Evolutionary conservation across 176 grass and related monocot genomes (phyloP).

Genomic region (Oryza punctata): DNA sequence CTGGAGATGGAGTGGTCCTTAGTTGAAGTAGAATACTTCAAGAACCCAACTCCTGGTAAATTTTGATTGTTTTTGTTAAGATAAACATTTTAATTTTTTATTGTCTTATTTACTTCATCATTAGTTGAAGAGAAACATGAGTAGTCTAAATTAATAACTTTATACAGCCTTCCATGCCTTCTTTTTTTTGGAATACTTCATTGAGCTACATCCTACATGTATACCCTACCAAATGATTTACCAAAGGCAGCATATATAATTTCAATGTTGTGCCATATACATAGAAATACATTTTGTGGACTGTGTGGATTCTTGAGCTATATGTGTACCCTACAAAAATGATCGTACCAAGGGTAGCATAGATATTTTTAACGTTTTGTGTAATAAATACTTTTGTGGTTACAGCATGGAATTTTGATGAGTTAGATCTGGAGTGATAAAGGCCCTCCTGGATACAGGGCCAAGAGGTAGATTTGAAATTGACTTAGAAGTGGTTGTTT

Average conservation of each 20-base stretch:
- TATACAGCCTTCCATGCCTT: background rate
- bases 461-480: background rate
- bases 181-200: background rate
- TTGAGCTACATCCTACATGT: background rate
- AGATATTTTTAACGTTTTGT: background rate
- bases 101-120: conserved; percentile 1
- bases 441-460: background rate
- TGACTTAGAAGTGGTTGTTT: background rate
- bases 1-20: conserved; percentile 73
- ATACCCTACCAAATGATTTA: background rate
- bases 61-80: conserved; percentile 8
- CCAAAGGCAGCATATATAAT: background rate
- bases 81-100: conserved; percentile 5
- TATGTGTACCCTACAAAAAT: background rate
- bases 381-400: background rate
- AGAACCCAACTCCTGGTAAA: conserved; percentile 78
- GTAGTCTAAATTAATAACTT: background rate
- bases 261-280: background rate
- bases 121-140: conserved; percentile 6
- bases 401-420: background rate
- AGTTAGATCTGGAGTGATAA: background rate
- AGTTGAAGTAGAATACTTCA: conserved; percentile 78
- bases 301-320: background rate
- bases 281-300: background rate
- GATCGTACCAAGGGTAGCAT: background rate